Conservation (phyloP, 2,329 filamentous ascomycete genomes). For the Dactylonectria estremocensis region DNA sequence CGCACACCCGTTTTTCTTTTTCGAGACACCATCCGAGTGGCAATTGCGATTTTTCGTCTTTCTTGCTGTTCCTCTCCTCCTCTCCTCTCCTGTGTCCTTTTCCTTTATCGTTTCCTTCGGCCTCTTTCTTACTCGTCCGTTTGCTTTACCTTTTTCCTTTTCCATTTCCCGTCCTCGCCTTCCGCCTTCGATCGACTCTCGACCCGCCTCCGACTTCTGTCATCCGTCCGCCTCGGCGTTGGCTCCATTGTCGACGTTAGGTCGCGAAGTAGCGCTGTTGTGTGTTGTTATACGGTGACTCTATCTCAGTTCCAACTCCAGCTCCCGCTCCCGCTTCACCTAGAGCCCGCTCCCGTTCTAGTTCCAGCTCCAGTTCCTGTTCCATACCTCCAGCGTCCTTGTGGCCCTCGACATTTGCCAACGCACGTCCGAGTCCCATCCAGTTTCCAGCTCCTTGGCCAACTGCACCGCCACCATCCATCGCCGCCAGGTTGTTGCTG, state of each 20-base stretch:
- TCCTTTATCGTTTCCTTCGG: slow-evolving; percentile 42
- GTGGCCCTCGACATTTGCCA: background rate
- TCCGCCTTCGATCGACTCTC: slow-evolving; percentile 5
- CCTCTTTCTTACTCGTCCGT: slow-evolving; percentile 33
- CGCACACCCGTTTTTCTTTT: slow-evolving; percentile 28
- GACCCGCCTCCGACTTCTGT: slow-evolving; percentile 3
- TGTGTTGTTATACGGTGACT: slow-evolving; percentile 30
- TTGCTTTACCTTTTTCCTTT: slow-evolving; percentile 21
- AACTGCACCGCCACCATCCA: slow-evolving; percentile 9
- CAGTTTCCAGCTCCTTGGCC: background rate
- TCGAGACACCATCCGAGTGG: slow-evolving; percentile 38
- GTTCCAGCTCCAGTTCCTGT: background rate
- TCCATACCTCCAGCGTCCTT: slow-evolving; percentile 20
- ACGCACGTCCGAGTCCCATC: background rate
- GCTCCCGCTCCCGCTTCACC: background rate
- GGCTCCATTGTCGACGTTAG: slow-evolving; percentile 26
- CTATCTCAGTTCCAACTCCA: slow-evolving; percentile 18
- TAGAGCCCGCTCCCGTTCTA: slow-evolving; percentile 3
- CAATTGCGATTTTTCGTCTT: slow-evolving; percentile 42
- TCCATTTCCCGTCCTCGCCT: slow-evolving; percentile 13
- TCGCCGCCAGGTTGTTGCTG: background rate
- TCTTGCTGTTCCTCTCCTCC: slow-evolving; percentile 41
- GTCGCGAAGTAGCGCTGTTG: slow-evolving; percentile 25
- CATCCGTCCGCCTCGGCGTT: slow-evolving; percentile 22
- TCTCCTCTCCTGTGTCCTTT: slow-evolving; percentile 36